Evolutionary conservation across 352 stramenopile species (phyloP).

Genomic region (Pythium aquatile): DNA sequence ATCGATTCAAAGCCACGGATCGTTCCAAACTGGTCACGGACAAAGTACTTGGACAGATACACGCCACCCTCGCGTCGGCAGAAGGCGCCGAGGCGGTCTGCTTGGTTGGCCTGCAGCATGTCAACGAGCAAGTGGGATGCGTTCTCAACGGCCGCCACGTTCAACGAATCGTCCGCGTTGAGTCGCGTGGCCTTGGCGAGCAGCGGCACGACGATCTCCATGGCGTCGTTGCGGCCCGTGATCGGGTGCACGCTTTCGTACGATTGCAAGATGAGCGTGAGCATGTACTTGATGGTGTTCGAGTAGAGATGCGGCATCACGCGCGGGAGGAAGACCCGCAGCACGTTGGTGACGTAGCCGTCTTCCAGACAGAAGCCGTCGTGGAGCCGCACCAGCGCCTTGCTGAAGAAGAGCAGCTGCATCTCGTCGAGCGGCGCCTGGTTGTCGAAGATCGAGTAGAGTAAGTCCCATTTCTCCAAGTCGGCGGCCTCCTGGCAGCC

Average conservation of each 20-base stretch:
- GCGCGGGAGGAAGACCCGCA: constrained; percentile 71
- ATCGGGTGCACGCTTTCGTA: constrained; percentile 89
- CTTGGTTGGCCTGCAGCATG: constrained; percentile 87
- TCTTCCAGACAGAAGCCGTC: constrained; percentile 86
- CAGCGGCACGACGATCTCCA: constrained; percentile 77
- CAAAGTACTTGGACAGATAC: constrained; percentile 88
- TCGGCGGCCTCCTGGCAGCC: constrained; percentile 74
- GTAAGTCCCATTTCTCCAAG: constrained; percentile 74
- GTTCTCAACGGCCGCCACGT: constrained; percentile 66
- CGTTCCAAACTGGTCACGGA: constrained; percentile 86
- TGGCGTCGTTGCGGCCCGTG: constrained; percentile 83
- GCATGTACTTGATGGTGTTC: constrained; percentile 90
- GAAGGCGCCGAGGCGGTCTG: constrained; percentile 79
- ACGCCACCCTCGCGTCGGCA: constrained; percentile 76
- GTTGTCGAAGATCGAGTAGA: constrained; percentile 84
- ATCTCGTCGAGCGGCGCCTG: constrained; percentile 79
- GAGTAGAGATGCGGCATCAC: constrained; percentile 86
- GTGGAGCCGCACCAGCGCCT: constrained; percentile 82
- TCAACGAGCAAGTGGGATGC: constrained; percentile 76
- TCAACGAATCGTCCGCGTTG: constrained; percentile 35
- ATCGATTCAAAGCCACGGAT: constrained; percentile 87
- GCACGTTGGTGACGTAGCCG: constrained; percentile 80
- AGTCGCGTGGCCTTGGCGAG: constrained; percentile 55
- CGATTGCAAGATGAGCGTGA: constrained; percentile 84
- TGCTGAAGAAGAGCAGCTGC: constrained; percentile 86